Conservation (phyloP, 768 basidiomycete genomes). For the Fibroporia radiculosa region DNA sequence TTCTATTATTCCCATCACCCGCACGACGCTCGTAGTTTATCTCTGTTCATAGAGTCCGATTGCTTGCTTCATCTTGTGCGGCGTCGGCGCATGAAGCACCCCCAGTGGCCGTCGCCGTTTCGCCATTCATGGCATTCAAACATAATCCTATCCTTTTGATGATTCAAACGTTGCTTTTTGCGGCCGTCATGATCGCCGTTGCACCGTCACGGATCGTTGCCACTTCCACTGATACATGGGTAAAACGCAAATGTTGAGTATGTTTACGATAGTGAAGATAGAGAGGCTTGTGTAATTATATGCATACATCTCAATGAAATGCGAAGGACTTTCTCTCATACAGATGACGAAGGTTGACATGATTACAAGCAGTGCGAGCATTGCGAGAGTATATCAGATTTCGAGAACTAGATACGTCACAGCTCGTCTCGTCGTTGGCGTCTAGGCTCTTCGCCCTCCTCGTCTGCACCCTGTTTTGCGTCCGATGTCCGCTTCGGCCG, state of each 20-base stretch:
- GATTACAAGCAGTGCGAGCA: not conserved
- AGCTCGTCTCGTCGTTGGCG: slow-evolving; percentile 19
- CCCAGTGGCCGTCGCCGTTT: not conserved
- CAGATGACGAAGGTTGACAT: not conserved
- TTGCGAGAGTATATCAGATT: not conserved
- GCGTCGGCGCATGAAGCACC: not conserved
- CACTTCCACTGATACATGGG: not conserved
- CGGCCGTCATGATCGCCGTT: not conserved
- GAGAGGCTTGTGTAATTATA: slow-evolving; percentile 26
- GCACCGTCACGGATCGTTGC: slow-evolving; percentile 1
- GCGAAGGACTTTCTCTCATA: not conserved
- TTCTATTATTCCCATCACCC: slow-evolving; percentile 8
- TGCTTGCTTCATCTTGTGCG: slow-evolving; percentile 4
- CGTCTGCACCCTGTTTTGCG: slow-evolving; percentile 7
- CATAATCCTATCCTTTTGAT: not conserved
- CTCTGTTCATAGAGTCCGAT: slow-evolving; percentile 15
- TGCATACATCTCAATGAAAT: slow-evolving; percentile 20
- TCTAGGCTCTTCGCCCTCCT: slow-evolving; percentile 7
- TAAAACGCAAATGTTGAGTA: slow-evolving; percentile 14
- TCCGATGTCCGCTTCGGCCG: slow-evolving; percentile 7
- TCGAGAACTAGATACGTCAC: slow-evolving; percentile 6
- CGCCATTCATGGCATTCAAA: too few relatives aligned
- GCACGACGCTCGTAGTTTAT: slow-evolving; percentile 12
- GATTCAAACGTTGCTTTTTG: not conserved
- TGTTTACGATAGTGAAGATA: slow-evolving; percentile 18